Percentiles rank a stretch among this genome's conserved stretches.
Evolutionary conservation across 208 protist species (phyloP).

Genomic region (Trypanosoma brucei): DNA sequence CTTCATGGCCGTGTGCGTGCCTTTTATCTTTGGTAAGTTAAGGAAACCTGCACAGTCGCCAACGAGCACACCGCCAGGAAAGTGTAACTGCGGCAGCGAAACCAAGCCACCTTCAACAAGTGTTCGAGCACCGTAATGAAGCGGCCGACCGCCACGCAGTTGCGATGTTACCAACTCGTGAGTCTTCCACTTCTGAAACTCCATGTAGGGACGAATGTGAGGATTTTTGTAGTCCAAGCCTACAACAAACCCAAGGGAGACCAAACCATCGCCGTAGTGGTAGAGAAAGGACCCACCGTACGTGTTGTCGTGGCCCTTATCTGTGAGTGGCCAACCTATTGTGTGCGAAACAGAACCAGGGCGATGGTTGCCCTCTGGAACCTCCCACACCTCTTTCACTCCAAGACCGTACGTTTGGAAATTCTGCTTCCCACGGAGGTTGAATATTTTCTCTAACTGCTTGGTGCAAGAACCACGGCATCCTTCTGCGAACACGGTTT

Average conservation of each 20-base stretch:
- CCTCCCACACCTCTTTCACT: slow-evolving; percentile 97
- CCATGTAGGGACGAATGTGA: slow-evolving; percentile 93
- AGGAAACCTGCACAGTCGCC: slow-evolving; percentile 97
- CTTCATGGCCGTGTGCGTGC: slow-evolving; percentile 98
- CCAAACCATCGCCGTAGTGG: slow-evolving; percentile 89
- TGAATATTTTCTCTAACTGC: slow-evolving; percentile 84
- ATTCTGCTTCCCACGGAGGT: slow-evolving; percentile 72
- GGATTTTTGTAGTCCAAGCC: slow-evolving; percentile 97
- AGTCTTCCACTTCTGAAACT: slow-evolving; percentile 96
- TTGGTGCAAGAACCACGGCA: slow-evolving; percentile 95
- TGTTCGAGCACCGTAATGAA: slow-evolving; percentile 94
- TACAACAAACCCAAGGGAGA: slow-evolving; percentile 94
- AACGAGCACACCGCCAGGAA: slow-evolving; percentile 92
- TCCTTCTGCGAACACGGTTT: slow-evolving; percentile 97
- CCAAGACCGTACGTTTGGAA: slow-evolving; percentile 96
- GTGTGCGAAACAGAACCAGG: slow-evolving; percentile 93
- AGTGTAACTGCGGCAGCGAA: slow-evolving; percentile 92
- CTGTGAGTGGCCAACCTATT: slow-evolving; percentile 91
- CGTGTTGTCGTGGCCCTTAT: slow-evolving; percentile 80
- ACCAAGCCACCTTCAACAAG: slow-evolving; percentile 95
- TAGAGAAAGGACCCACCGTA: slow-evolving; percentile 97
- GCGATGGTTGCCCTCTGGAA: slow-evolving; percentile 81
- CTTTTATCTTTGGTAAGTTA: slow-evolving; percentile 98
- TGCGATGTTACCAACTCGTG: slow-evolving; percentile 73
- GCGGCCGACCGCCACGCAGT: slow-evolving; percentile 88